Base-by-base conservation (phyloP, 2,329 filamentous ascomycete genomes). In the Xylaria multiplex region DNA sequence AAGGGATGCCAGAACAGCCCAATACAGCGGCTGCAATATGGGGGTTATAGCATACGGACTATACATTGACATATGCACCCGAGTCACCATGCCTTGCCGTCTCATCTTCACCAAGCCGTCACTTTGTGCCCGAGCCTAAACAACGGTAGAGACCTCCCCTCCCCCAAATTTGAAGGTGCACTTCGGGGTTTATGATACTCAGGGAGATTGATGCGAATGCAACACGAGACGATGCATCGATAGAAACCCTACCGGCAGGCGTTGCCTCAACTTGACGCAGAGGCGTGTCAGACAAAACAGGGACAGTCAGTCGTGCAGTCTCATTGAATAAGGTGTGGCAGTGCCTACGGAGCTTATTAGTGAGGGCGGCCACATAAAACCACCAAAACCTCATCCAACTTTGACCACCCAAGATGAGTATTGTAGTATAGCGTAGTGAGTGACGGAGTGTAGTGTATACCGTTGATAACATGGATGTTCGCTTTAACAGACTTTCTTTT, bases 251-350 rank as follows among this genome's bases (percentile, higher is more conserved):
- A 52, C 13, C 7, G 6, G 27, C 42, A 37, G 27, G 5, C 27
- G 27, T 3, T 27, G 27, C 27, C 50, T 55, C 57, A 35, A 27
- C 30, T 57, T 53, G 56, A 54, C 57, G 58, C 32, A 35, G 14
- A 40, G 1, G 16, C 27, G 24, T 59, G 49, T 24, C 48, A 37
- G 19, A 30, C 40, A 60, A 52, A 58, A 54, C 45, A 56, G 22
- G 43, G 61, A 53, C 57, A 6, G 22, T 16, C 24, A 42, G 27
- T 58, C 57, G 8, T 13, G 11, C 11, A 40, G 37, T 40, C 37
- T 57, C 42, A 53, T 62, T 62, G 30, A 49, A 61, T 62, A 66
- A 65, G 59, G 55, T 68, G 59, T 54, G 55, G 59, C 24, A 57
- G 37, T 66, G 62, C 63, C 59, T 52, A 30, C 19, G 30, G 54